These are phyloP conservation scores for Arctium lappa DNA, from an alignment of 129 eudicot genomes.

Conservation along the genomic window DNA sequence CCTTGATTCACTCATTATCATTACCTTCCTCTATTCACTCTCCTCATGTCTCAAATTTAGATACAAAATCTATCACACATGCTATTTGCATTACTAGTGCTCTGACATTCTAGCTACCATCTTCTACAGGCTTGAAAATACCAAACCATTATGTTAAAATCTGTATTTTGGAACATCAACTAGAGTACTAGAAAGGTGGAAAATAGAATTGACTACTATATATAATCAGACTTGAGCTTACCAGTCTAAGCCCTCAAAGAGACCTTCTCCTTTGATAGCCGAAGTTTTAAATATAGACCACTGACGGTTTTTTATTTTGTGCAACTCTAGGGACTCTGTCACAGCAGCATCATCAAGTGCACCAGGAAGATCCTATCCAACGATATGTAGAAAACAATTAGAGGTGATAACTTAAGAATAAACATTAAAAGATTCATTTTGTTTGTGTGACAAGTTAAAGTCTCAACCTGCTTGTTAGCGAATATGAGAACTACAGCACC, in stretches of 20 bases:
- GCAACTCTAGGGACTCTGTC: slow-evolving; percentile 88
- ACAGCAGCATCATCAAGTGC: slow-evolving; percentile 98
- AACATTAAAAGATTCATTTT: neutral
- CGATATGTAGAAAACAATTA: neutral
- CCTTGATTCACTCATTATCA: too few relatives aligned
- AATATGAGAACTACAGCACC: slow-evolving; percentile 91
- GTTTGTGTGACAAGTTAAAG: neutral
- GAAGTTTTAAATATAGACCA: slow-evolving; percentile 97
- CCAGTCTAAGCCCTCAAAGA: slow-evolving; percentile 98
- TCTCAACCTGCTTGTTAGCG: slow-evolving; percentile 92
- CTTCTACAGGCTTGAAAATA: neutral
- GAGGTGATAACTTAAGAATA: neutral
- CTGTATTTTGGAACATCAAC: neutral
- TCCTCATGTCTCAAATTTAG: too few relatives aligned
- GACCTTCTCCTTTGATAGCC: slow-evolving; percentile 97
- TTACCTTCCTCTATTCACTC: too few relatives aligned
- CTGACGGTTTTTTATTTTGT: slow-evolving; percentile 93
- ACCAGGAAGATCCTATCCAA: slow-evolving; percentile 90
- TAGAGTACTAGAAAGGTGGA: too few relatives aligned
- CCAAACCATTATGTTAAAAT: neutral
- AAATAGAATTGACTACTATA: neutral
- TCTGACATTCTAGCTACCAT: too few relatives aligned
- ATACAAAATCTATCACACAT: too few relatives aligned
- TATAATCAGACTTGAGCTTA: slow-evolving; percentile 22
- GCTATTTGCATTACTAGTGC: too few relatives aligned